Evolutionary conservation across 202 grass and related monocot genomes (phyloP).

Genomic region (Schoenoplectus tabernaemontani): DNA sequence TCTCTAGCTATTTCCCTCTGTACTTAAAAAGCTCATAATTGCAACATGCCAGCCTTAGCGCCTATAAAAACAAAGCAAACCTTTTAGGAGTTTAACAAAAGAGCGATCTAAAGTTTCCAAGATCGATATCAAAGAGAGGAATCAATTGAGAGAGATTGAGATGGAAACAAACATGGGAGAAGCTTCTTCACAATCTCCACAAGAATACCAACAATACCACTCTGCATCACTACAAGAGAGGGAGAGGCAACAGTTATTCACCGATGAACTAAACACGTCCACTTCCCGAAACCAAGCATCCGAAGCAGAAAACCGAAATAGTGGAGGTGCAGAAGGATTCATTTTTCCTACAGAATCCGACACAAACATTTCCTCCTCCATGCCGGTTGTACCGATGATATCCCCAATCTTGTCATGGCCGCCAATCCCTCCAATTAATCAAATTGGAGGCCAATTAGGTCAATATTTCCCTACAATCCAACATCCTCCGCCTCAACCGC

Average conservation of each 20-base stretch:
- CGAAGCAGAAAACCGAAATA: background rate
- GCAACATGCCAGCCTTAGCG: conserved; percentile 14
- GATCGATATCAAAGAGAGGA: background rate
- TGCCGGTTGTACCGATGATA: conserved; percentile 34
- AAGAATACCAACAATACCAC: conserved; percentile 16
- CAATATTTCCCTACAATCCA: conserved; percentile 46
- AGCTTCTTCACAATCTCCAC: conserved; percentile 15
- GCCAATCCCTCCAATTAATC: background rate
- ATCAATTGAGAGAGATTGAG: background rate
- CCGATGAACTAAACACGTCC: background rate
- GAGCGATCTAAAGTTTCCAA: background rate
- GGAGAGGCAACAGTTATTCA: background rate
- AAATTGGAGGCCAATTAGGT: conserved; percentile 25
- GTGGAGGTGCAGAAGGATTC: conserved; percentile 41
- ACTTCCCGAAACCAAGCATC: background rate
- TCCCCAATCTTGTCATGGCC: conserved; percentile 38
- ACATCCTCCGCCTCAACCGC: conserved; percentile 40
- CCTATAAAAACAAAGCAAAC: conserved; percentile 26
- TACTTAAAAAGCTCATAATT: conserved; percentile 25
- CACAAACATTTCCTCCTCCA: conserved; percentile 42
- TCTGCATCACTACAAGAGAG: background rate
- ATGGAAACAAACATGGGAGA: conserved; percentile 25
- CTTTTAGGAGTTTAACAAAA: background rate
- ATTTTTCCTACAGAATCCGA: conserved; percentile 46
- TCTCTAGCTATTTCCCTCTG: background rate